Evolutionary conservation across 2,329 filamentous ascomycete genomes (phyloP), one percentile per base, ranked within the genome.

Genomic region (Arthrobotrys conoides): DNA sequence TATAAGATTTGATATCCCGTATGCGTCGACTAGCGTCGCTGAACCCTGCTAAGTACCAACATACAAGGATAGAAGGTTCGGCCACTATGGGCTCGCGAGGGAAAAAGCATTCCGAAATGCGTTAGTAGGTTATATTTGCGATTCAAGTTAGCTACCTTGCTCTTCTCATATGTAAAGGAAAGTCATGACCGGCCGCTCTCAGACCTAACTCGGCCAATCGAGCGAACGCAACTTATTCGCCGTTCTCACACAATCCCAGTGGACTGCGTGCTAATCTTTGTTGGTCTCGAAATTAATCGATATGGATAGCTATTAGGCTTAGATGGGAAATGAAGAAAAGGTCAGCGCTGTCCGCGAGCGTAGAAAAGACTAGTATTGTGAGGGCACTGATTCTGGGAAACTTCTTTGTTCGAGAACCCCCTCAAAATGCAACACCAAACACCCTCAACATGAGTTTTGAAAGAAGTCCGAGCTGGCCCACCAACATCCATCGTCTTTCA

Each of bases 361-460:
- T 3, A 30, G 27, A 3, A 38, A 38, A 38, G 9, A 38, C 36
- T 38, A 9, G 36, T 38, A 10, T 5, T 5, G 12, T 38, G 36
- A 38, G 12, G 8, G 12, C 12, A 14, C 36, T 38, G 10, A 38
- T n/a, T 16, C 14, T 8, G 24, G 24, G 24, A 22, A 12, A 8
- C 30, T 38, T 59, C 53, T 59, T 59, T 59, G 53, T 59, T 41
- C 1, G 2, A 16, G n/a, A n/a, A 20, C 30, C 33, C 8, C 53
- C 5, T 30, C 4, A 59, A 59, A 59, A 59, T 59, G 18, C 53
- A 59, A 59, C 53, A 59, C 14, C 53, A 33, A 55, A 55, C 51
- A 22, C 27, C 14, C 16, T 8, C n/a, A 20, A 38, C 33, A 20
- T 59, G 30, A 27, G 53, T 41, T 59, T 59, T 59, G 30, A 59